Percentiles rank a stretch among this genome's conserved stretches.
Evolutionary conservation across 2,329 filamentous ascomycete genomes (phyloP).

Genomic region (Pyricularia grisea): DNA sequence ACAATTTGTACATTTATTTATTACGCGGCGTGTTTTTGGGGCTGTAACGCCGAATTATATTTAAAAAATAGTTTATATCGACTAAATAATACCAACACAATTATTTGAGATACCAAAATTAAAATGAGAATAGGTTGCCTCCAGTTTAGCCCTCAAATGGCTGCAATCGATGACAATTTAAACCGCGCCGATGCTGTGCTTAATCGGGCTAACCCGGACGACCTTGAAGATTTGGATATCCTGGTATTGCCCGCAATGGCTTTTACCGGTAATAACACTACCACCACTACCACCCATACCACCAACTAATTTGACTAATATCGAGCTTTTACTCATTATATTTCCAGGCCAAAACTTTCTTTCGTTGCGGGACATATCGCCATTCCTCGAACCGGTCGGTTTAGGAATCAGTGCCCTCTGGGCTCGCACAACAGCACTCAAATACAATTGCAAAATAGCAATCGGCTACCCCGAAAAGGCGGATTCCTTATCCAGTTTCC

Average conservation of each 20-base stretch:
- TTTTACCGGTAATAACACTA: slow-evolving; percentile 52
- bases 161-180: slow-evolving; percentile 61
- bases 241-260: slow-evolving; percentile 69
- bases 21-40: too few relatives aligned
- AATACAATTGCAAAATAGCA: slow-evolving; percentile 57
- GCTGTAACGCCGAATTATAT: too few relatives aligned
- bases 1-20: too few relatives aligned
- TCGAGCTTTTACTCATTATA: too few relatives aligned
- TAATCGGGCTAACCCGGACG: slow-evolving; percentile 35
- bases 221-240: slow-evolving; percentile 57
- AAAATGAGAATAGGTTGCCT: slow-evolving; percentile 36
- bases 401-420: slow-evolving; percentile 61
- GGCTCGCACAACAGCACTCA: slow-evolving; percentile 57
- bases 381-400: slow-evolving; percentile 57
- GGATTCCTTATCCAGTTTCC: slow-evolving; percentile 21
- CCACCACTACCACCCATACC: background rate
- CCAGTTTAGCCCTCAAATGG: slow-evolving; percentile 64
- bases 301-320: background rate
- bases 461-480: slow-evolving; percentile 68
- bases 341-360: slow-evolving; percentile 65
- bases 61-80: too few relatives aligned
- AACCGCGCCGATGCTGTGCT: slow-evolving; percentile 58
- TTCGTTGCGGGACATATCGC: slow-evolving; percentile 55
- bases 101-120: background rate
- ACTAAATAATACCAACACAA: too few relatives aligned